phyloP scores from a whole-genome alignment of 139 green algal genomes.

The Haematococcus lacustris region DNA sequence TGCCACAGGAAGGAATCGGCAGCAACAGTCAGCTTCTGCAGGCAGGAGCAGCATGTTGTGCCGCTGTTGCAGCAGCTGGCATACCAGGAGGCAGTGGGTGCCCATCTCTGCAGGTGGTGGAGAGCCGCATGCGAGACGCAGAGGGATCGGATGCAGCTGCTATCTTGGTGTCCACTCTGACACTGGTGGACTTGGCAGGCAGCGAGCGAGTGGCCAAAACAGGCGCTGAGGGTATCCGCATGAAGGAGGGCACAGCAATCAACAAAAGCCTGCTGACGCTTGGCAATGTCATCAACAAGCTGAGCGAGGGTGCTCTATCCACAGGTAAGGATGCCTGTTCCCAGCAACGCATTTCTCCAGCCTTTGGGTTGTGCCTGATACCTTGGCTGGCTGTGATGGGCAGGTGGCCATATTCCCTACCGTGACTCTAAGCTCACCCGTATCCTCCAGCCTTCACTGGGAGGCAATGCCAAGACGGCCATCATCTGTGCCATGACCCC shows the following conservation, averaged over 20 bases:
- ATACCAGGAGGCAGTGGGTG: too few species aligned
- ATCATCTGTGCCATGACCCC: constrained; percentile 93
- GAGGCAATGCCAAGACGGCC: constrained; percentile 91
- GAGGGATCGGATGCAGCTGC: constrained; percentile 34
- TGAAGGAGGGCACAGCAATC: constrained; percentile 91
- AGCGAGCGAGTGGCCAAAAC: constrained; percentile 88
- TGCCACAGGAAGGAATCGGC: too few species aligned
- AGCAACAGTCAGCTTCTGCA: too few species aligned
- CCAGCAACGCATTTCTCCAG: too few species aligned
- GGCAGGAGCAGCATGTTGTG: too few species aligned
- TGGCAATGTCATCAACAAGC: constrained; percentile 95
- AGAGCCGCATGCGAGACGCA: constrained; percentile 45
- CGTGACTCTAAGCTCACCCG: constrained; percentile 84
- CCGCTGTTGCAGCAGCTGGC: too few species aligned
- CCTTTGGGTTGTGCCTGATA: too few species aligned
- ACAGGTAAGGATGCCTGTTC: too few species aligned
- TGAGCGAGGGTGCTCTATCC: constrained; percentile 62
- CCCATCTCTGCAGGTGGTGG: constrained; percentile 71
- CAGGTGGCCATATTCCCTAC: constrained; percentile 80
- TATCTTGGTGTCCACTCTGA: constrained; percentile 75
- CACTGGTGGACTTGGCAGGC: constrained; percentile 88
- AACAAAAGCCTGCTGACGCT: constrained; percentile 88
- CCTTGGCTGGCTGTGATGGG: too few species aligned
- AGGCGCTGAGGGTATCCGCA: constrained; percentile 79
- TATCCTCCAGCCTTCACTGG: constrained; percentile 88